Evolutionary conservation across 768 basidiomycete species (phyloP), one percentile per base, ranked within the genome.

Genomic region (Naganishia randhawae): DNA sequence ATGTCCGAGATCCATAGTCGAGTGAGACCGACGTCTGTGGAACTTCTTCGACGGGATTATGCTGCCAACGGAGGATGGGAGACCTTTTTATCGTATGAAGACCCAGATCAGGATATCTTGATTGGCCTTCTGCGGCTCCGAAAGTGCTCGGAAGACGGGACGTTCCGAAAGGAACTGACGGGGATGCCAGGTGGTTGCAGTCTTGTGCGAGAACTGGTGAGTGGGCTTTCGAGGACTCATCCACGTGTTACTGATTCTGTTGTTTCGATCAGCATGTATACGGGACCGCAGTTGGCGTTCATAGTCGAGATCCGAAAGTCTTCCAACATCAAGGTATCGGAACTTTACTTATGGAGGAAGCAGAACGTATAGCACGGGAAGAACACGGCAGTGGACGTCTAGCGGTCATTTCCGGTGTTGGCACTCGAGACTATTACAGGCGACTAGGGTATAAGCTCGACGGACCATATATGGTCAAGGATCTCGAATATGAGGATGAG

Each of bases 251-350:
- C 31, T n/a, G 5, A 32, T 29, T 13, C 63, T 14, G 62, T 10
- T 17, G 8, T 17, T 50, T 8, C 13, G 9, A 11, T 33, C 51
- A 69, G 73, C 75, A 78, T 72, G 94, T 99, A 25, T 98, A 99
- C 77, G 96, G 96, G 25, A 98, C 95, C 13, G 95, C 96, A 19
- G 92, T 98, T 39, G 92, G 93, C 6, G 92, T 99, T 39, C 95
- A 98, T 78, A 92, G 91, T 65, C 85, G 96, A 55, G 94, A 99
- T 81, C 96, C 96, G 22, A 97, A 93, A 37, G 96, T 95, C 81
- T 97, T 98, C 84, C 93, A 96, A 77, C 93, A 96, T 81, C 91
- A 92, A 86, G 96, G 96, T 9, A 97, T 98, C 78, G 96, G 96
- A 14, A 96, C 93, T 33, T 79, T 98, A 70, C 82, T 99, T 70